phyloP scores from a whole-genome alignment of 139 green algal species.

The Picochlorum costavermella region DNA sequence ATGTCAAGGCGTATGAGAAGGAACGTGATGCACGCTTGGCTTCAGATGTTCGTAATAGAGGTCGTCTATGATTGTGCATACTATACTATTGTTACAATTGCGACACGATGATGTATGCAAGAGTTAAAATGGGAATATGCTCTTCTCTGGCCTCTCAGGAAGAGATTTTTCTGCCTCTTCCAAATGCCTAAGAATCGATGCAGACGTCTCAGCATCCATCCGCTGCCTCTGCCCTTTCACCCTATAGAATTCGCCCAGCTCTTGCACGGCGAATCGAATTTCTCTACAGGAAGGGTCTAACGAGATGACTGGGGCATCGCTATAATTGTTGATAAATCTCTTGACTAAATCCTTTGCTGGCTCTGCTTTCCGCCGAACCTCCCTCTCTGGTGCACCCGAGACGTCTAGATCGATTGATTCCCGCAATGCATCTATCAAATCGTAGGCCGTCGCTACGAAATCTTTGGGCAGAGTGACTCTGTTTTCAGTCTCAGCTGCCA shows the following conservation, averaged over 20 bases:
- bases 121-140: constrained; percentile 16
- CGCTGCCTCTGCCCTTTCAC: constrained; percentile 17
- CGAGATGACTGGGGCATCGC: constrained; percentile 7
- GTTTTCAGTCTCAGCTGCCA: constrained; percentile 1
- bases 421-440: constrained; percentile 27
- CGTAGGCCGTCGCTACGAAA: constrained; percentile 20
- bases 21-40: constrained; percentile 66
- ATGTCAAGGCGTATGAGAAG: constrained; percentile 78
- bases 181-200: constrained; percentile 10
- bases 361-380: constrained; percentile 31
- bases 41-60: constrained; percentile 47
- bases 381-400: constrained; percentile 28
- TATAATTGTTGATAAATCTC: constrained; percentile 21
- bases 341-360: constrained; percentile 28
- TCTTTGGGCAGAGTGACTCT: constrained; percentile 7
- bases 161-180: constrained; percentile 20
- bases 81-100: not conserved
- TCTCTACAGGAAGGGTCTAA: constrained; percentile 9
- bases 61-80: constrained; percentile 20
- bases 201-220: constrained; percentile 7
- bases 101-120: not conserved
- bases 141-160: not conserved
- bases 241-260: constrained; percentile 29
- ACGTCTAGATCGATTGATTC: constrained; percentile 32
- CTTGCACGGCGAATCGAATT: constrained; percentile 12